Conservation (phyloP, 1,139 yeast species). For the Yamadazyma pseudoaaseri region DNA sequence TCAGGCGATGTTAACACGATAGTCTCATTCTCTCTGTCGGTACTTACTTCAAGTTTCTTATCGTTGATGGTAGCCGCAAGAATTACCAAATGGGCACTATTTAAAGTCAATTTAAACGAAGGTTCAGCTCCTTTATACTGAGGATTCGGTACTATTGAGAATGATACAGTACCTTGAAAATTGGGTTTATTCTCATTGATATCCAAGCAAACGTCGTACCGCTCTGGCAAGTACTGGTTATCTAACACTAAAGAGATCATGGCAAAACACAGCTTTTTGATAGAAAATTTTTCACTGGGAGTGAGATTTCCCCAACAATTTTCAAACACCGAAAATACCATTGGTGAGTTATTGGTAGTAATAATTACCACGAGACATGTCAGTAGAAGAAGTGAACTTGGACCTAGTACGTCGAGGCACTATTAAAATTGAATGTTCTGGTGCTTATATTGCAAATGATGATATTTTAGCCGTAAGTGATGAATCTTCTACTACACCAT, state of each 20-base stretch:
- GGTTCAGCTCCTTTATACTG: background rate
- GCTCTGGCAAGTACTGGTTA: slow-evolving; percentile 11
- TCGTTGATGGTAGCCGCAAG: slow-evolving; percentile 12
- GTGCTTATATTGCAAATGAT: slow-evolving; percentile 49
- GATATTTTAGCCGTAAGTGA: slow-evolving; percentile 26
- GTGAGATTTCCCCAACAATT: slow-evolving; percentile 6
- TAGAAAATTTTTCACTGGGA: slow-evolving; percentile 2
- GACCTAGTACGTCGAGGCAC: slow-evolving; percentile 34
- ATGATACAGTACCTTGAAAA: slow-evolving; percentile 9
- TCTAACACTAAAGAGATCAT: slow-evolving; percentile 7
- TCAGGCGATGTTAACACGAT: slow-evolving; percentile 6
- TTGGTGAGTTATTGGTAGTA: too few species aligned
- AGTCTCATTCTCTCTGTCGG: slow-evolving; percentile 5
- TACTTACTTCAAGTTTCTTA: slow-evolving; percentile 6
- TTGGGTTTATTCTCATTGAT: slow-evolving; percentile 13
- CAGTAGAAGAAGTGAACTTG: slow-evolving; percentile 20
- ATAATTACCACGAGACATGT: slow-evolving; percentile 5
- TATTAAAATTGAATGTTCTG: slow-evolving; percentile 45
- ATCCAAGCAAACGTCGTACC: slow-evolving; percentile 10
- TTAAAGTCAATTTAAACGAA: slow-evolving; percentile 8
- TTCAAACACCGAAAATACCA: slow-evolving; percentile 1
- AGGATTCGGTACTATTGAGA: slow-evolving; percentile 3
- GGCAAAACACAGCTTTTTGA: background rate
- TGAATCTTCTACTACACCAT: slow-evolving; percentile 18
- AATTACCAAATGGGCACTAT: slow-evolving; percentile 13